Evolutionary conservation across 2,329 filamentous ascomycete species (phyloP), one percentile per base, ranked within the genome.

Genomic region (Fusarium mundagurra): DNA sequence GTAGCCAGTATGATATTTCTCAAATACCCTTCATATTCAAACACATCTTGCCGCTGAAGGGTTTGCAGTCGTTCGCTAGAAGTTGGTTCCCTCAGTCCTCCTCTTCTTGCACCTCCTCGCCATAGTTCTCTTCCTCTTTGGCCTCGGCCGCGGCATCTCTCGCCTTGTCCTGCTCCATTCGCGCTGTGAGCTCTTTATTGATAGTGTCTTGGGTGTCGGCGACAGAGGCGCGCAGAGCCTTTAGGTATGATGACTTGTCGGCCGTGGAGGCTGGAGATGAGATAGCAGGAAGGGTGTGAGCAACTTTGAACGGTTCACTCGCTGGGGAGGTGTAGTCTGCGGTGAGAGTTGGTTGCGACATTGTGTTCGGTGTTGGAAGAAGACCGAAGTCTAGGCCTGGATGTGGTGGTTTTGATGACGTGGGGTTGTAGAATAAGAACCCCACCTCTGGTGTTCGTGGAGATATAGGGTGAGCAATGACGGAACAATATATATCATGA

Each of bases 101-200:
- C 63, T 93, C 92, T 47, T 93, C 92, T 57, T 92, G 91, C 18
- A 91, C 89, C 81, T 97, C 94, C 82, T 97, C 95, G 54, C 94
- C 95, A 80, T 98, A 97, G 80, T 95, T 93, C 77, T 93, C 90
- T 79, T 94, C 93, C 79, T 92, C 90, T 71, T 88, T 87, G 17
- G 82, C 85, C 68, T 92, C 89, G 68, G 90, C 87, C 6, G 82
- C 81, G 3, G 82, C 83, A 22, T 86, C 86, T 20, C 84, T 83
- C 14, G 83, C 84, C 79, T 92, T 92, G 80, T 95, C 93, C 70
- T 92, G 87, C 43, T 92, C 92, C 93, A 95, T 95, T 65, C 91
- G 90, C 60, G 85, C 81, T 10, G 93, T 95, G 67, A 96, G 86
- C 80, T 93, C 91, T 72, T 84, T 85, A 83, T 96, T 96, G 80